Evolutionary conservation across 257 asterid genomes (phyloP), one percentile per base, ranked within the genome.

Genomic region (Nicotiana paniculata): DNA sequence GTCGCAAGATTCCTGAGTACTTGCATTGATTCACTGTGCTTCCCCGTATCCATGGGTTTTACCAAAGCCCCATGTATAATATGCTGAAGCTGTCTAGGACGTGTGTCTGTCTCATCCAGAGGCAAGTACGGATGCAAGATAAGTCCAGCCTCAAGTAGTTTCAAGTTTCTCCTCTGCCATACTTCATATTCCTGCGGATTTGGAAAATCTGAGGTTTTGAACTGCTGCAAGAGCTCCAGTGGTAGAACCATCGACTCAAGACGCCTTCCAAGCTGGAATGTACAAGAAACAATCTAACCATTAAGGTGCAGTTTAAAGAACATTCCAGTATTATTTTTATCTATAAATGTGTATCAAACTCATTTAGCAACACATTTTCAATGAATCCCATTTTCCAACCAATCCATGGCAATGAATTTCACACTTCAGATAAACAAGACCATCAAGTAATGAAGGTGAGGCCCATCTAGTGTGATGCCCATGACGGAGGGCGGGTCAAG

Each of bases 161-260:
- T 93, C 82, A 95, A 85, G 88, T 74, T 87, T 81, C 96, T 93
- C 84, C 83, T 91, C 89, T 91, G 95, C 95, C 97, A 95, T 74
- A 91, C 85, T 62, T 88, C 89, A 66, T 90, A 93, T 82, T 93
- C 97, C 62, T 63, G 82, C 62, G 84, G 94, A 82, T 84, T 89
- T 3, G 91, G 54, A 88, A 93, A 95, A 87, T 95, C 99, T 18
- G 95, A 87, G 54, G 90, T 58, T 84, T 83, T 90, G 28, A 91
- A 74, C 24, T 91, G 93, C 85, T 93, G 95, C 89, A 95, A 84
- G 65, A 93, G 89, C 90, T 95, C 97, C 87, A 95, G 77, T 21
- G 99, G 99, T 83, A 95, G 89, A 89, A 95, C 93, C 81, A 91
- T 89, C 1, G 95, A 88, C 87, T 95, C 99, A 16, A 91, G 86